Conservation (phyloP, 441 rosid genomes). For the Croton laevigatus region DNA sequence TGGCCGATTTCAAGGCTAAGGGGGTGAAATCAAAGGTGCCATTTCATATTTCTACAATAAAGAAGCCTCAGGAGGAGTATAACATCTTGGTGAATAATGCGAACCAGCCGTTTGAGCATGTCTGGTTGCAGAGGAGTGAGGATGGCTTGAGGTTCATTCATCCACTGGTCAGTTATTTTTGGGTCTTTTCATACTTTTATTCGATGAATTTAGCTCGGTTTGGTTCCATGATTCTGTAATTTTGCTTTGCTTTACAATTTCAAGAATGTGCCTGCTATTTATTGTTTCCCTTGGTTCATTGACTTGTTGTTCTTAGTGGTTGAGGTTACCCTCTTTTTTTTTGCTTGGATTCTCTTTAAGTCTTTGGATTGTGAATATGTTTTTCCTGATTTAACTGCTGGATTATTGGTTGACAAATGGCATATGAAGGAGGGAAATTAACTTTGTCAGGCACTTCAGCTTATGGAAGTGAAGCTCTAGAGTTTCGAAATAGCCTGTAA, state of each 20-base stretch:
- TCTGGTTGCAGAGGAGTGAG: constrained; percentile 69
- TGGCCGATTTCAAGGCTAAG: constrained; percentile 40
- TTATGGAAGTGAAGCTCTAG: not conserved
- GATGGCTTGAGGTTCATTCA: constrained; percentile 63
- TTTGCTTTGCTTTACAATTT: not conserved
- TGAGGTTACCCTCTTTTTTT: not conserved
- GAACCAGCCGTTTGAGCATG: constrained; percentile 73
- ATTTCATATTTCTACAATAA: constrained; percentile 66
- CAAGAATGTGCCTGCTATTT: not conserved
- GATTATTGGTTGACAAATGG: not conserved
- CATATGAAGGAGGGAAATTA: not conserved
- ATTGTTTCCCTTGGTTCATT: not conserved
- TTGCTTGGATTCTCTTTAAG: not conserved
- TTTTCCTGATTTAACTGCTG: not conserved
- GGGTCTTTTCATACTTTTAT: not conserved
- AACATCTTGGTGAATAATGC: constrained; percentile 64
- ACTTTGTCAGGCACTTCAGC: not conserved
- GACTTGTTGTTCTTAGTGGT: not conserved
- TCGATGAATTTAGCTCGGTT: not conserved
- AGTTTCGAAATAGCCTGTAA: not conserved
- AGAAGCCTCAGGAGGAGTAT: constrained; percentile 73
- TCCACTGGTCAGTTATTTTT: constrained; percentile 69
- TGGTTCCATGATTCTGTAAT: not conserved
- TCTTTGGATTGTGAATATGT: not conserved
- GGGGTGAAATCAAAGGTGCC: constrained; percentile 59